Base-by-base conservation (phyloP, 1,139 yeast species). In the Diutina ranongensis region DNA sequence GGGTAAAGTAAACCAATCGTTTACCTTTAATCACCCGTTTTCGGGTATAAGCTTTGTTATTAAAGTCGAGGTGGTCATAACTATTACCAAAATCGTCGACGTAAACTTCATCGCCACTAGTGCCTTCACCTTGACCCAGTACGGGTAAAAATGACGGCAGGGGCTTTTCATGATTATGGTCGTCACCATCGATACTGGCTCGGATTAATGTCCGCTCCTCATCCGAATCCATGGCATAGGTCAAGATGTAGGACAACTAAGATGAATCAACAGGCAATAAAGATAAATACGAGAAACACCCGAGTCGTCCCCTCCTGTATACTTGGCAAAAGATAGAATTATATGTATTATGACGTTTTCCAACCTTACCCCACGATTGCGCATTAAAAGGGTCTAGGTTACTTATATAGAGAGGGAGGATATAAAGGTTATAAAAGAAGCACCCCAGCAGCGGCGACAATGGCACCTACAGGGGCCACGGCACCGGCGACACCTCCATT, bases 1-100 rank as follows among this genome's bases (percentile, higher is more conserved):
- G 78, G 2, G 94, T 85, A 63, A 85, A 83, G 59, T 85, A 86
- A 13, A 80, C 73, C 45, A 80, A 59, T 31, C 59, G 52, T 33
- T 55, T 65, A 8, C 76, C 76, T 51, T 71, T 70, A 55, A 71
- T 68, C 34, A 47, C 50, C 9, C 66, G 55, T 40, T 56, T 57
- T 8, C 56, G 51, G 0, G 74, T 68, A 50, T 69, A 69, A 18
- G 52, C 50, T 47, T 61, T 60, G 22, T 64, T 59, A 50, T 70
- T 60, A 49, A 70, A 70, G 51, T 71, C 67, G 8, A 71, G 53
- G 44, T 69, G 68, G 20, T 54, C 58, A 49, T 70, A 70, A n/a
- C 48, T 47, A 48, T 65, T 65, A 4, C 72, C 72, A 50, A 56
- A 66, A 47, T 60, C 62, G 49, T 68, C 72, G 36, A 32, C 32